Evolutionary conservation across 129 eudicot species (phyloP).

Genomic region (Sambucus nigra): DNA sequence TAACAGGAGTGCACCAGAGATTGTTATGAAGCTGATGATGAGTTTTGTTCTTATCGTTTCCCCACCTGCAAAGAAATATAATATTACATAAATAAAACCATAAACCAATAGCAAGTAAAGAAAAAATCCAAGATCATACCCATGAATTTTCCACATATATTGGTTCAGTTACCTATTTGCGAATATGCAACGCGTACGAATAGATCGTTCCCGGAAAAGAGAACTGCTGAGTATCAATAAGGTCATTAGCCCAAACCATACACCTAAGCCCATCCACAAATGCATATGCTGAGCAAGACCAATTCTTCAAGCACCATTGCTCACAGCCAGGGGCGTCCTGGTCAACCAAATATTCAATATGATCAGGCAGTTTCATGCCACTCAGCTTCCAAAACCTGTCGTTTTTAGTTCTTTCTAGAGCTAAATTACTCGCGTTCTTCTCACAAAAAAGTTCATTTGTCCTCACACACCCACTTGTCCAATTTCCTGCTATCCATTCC

Average conservation of each 20-base stretch:
- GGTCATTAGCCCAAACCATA: constrained; percentile 34
- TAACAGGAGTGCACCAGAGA: constrained; percentile 19
- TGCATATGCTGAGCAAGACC: constrained; percentile 42
- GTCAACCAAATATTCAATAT: constrained; percentile 8
- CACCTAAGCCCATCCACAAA: constrained; percentile 30
- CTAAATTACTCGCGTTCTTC: constrained; percentile 13
- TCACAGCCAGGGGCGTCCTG: constrained; percentile 13
- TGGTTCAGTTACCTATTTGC: constrained; percentile 18
- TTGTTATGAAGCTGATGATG: constrained; percentile 13
- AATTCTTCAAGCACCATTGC: constrained; percentile 25
- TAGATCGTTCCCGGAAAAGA: constrained; percentile 25
- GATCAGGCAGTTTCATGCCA: constrained; percentile 26
- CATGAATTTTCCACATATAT: not conserved
- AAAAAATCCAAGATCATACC: not conserved
- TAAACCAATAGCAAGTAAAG: not conserved
- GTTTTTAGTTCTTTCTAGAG: constrained; percentile 10
- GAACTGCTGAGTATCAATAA: constrained; percentile 26
- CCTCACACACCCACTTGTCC: constrained; percentile 32
- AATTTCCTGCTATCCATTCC: constrained; percentile 21
- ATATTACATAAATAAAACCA: not conserved
- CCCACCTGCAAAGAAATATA: not conserved
- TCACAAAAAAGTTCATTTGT: constrained; percentile 23
- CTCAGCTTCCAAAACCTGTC: constrained; percentile 32
- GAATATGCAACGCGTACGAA: constrained; percentile 27
- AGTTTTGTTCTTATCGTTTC: not conserved